Base-by-base conservation (phyloP, 257 asterid genomes). In the Paraleonurus japonicus region DNA sequence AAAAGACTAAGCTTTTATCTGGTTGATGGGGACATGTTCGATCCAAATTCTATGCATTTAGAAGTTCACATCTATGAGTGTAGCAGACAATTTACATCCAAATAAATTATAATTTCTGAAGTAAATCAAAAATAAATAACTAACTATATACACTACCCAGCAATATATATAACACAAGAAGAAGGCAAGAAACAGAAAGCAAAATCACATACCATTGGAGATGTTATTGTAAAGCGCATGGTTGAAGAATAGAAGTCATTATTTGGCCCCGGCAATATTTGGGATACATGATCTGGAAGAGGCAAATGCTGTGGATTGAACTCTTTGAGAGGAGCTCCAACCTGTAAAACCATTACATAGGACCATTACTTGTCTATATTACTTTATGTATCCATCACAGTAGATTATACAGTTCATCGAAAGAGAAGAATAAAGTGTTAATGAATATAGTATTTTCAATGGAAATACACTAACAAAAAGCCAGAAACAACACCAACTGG, bases 251-350 rank as follows among this genome's bases (percentile, higher is more conserved):
- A 76, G 82, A 68, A 95, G 85, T 92, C 99, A 78, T 89, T 91
- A 85, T 89, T 95, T 72, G 96, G 78, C 76, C 95, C 99, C 1
- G 99, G 88, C 45, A 79, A 83, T 79, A 95, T 95, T 80, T 88
- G 99, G 54, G 86, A 88, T 79, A 92, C 96, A 68, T 92, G 83
- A 72, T 85, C 79, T 22, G 98, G 99, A 68, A 92, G 96, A 75
- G 98, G 83, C 85, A 95, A 81, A 65, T 67, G 81, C 72, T 72
- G 85, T 37, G 87, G 96, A 83, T 75, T 82, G 77, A 85, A 84
- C 70, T 92, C 95, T 82, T 84, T 85, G 72, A 95, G 85, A 80
- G 73, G 80, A 67, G 79, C 80, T 59, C 89, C 80, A 70, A 45
- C 87, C 99, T 95, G 89, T 75, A 74, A 58, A 48, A 35, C 43